These are phyloP conservation scores for Neofusicoccum kwambonambiense DNA, from an alignment of 2,329 filamentous ascomycete genomes.

Conservation along the genomic window DNA sequence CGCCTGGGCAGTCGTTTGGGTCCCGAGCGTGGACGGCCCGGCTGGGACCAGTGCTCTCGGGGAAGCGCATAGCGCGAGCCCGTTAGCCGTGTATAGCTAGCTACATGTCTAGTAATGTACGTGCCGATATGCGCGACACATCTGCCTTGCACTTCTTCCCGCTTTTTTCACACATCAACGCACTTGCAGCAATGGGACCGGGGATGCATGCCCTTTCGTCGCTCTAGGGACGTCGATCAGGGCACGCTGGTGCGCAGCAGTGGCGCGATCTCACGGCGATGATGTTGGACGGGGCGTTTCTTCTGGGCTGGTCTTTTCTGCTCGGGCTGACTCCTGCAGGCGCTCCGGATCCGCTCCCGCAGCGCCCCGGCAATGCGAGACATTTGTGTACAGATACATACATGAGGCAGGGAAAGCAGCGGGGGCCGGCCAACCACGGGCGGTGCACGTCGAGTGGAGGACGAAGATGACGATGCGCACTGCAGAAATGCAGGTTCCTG, in stretches of 20 bases:
- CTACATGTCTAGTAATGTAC: not conserved
- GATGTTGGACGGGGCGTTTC: not conserved
- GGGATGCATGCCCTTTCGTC: not conserved
- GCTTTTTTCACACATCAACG: not conserved
- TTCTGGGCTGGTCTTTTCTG: not conserved
- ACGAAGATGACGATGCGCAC: not conserved
- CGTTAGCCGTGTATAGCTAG: not conserved
- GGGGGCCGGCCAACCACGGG: not conserved
- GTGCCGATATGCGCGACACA: constrained; percentile 13
- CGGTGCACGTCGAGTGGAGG: not conserved
- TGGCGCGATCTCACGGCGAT: not conserved
- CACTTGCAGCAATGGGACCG: not conserved
- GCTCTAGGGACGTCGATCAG: not conserved
- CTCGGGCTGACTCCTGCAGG: not conserved
- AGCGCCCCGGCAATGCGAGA: constrained; percentile 3
- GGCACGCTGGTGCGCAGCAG: not conserved
- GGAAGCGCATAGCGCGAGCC: constrained; percentile 5
- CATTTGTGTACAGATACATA: not conserved
- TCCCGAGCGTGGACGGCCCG: no score
- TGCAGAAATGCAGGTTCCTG: constrained; percentile 3
- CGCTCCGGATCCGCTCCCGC: not conserved
- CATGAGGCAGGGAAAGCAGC: not conserved
- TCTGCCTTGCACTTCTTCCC: not conserved
- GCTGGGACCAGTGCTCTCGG: not conserved
- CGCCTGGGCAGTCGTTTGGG: not conserved